Conservation (phyloP, 306 rosid genomes). For the Medicago arabica region DNA sequence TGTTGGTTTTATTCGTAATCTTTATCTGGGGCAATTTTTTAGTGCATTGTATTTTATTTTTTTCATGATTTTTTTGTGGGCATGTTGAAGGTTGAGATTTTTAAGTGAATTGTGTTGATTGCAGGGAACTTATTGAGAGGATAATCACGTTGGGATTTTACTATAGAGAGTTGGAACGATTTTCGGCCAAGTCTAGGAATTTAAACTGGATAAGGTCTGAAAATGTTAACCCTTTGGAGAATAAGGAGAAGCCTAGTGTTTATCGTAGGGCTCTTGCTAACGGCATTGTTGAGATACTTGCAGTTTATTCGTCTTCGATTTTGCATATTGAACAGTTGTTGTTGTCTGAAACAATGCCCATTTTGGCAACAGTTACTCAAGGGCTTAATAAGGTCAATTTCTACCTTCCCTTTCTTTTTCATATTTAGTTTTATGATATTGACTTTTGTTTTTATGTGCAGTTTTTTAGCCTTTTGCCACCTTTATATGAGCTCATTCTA, state of each 20-base stretch:
- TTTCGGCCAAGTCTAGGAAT: conserved; percentile 78
- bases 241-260: conserved; percentile 67
- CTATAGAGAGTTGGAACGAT: conserved; percentile 87
- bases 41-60: neutral
- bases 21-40: neutral
- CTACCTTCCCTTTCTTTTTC: neutral
- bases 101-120: conserved; percentile 39
- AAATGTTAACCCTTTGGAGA: conserved; percentile 48
- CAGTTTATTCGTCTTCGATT: conserved; percentile 83
- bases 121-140: conserved; percentile 91
- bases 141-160: conserved; percentile 84
- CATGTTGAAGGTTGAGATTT: conserved; percentile 9
- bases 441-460: conserved; percentile 35
- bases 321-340: conserved; percentile 87
- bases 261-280: conserved; percentile 90
- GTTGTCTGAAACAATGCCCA: conserved; percentile 81
- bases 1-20: neutral
- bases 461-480: conserved; percentile 91
- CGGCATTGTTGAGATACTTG: conserved; percentile 88
- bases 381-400: conserved; percentile 85
- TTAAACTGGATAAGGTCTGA: conserved; percentile 87
- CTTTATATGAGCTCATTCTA: conserved; percentile 73
- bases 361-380: conserved; percentile 83
- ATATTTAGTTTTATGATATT: conserved; percentile 14
- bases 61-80: neutral